A percentile compares a stretch with the other conserved stretches of the same genome.
Conservation (phyloP, 2,329 filamentous ascomycete species). For the Neofusicoccum ribis region DNA sequence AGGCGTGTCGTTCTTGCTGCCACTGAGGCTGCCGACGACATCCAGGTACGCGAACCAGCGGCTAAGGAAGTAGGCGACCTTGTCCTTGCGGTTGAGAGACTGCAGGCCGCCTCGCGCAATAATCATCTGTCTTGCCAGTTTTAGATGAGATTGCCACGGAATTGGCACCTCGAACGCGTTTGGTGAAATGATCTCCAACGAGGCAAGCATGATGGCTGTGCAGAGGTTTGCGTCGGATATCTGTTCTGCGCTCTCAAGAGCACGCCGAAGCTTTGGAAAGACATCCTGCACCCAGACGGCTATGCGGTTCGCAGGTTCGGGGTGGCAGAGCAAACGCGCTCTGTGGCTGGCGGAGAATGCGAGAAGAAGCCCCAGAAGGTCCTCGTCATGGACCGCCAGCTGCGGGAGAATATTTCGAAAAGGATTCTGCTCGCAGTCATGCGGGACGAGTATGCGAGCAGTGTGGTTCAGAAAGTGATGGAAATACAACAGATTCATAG, state of each 20-base stretch:
- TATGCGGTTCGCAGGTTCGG: constrained; percentile 74
- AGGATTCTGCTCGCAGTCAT: constrained; percentile 62
- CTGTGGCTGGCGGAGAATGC: constrained; percentile 85
- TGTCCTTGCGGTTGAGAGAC: constrained; percentile 52
- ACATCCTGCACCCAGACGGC: constrained; percentile 78
- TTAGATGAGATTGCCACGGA: constrained; percentile 77
- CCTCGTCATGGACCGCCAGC: constrained; percentile 68
- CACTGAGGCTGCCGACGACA: constrained; percentile 71
- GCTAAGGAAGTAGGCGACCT: constrained; percentile 71
- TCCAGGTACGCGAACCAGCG: constrained; percentile 86
- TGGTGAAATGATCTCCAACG: constrained; percentile 79
- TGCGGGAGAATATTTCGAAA: constrained; percentile 63
- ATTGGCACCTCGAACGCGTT: constrained; percentile 78
- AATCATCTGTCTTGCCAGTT: constrained; percentile 74
- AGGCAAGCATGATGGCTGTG: constrained; percentile 81
- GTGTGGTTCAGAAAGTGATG: constrained; percentile 79
- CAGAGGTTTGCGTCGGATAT: constrained; percentile 74
- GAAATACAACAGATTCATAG: constrained; percentile 77
- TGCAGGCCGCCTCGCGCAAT: constrained; percentile 61
- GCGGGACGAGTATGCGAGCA: constrained; percentile 63
- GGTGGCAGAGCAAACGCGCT: constrained; percentile 70
- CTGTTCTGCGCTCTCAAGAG: constrained; percentile 62
- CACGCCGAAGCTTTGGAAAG: constrained; percentile 69
- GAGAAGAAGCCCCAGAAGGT: constrained; percentile 74
- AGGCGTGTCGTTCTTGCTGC: constrained; percentile 49